Percentiles rank a stretch among this genome's conserved stretches.
phyloP scores from a whole-genome alignment of 345 rosid species.

The Citrus sinensis region DNA sequence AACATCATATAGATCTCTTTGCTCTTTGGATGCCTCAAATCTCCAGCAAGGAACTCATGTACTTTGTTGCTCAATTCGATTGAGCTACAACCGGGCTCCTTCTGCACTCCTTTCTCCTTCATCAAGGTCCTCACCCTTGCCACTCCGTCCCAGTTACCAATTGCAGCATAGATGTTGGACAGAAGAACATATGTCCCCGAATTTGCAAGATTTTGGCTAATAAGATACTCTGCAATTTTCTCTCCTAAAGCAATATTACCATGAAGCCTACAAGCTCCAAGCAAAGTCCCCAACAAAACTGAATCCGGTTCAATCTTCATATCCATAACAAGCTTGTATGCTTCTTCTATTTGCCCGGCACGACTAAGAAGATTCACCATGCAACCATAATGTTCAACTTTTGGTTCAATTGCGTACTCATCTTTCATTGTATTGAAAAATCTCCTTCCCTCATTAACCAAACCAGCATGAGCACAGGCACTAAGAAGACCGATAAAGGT shows the following conservation, averaged over 20 bases:
- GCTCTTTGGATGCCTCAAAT: slow-evolving; percentile 43
- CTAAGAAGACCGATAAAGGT: slow-evolving; percentile 55
- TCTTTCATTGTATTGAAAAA: slow-evolving; percentile 53
- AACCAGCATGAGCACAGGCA: slow-evolving; percentile 76
- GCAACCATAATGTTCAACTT: slow-evolving; percentile 83
- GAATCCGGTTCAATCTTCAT: slow-evolving; percentile 56
- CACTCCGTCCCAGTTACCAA: slow-evolving; percentile 54
- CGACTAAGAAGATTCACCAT: slow-evolving; percentile 70
- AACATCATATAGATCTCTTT: slow-evolving; percentile 45
- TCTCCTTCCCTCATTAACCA: slow-evolving; percentile 55
- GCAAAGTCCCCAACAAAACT: slow-evolving; percentile 65
- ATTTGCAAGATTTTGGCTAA: slow-evolving; percentile 39
- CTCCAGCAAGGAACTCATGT: slow-evolving; percentile 59
- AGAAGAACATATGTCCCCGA: slow-evolving; percentile 69
- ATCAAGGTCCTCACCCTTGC: slow-evolving; percentile 64
- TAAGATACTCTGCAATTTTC: slow-evolving; percentile 59
- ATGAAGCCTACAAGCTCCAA: slow-evolving; percentile 65
- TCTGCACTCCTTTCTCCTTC: slow-evolving; percentile 56
- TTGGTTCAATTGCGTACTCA: slow-evolving; percentile 50
- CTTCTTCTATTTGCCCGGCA: slow-evolving; percentile 55
- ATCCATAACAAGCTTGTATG: slow-evolving; percentile 38
- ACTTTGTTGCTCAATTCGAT: slow-evolving; percentile 50
- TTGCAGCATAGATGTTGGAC: slow-evolving; percentile 63
- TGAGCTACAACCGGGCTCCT: slow-evolving; percentile 70
- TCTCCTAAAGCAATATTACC: slow-evolving; percentile 54